phyloP scores from a whole-genome alignment of 139 green algal genomes.

The Haematococcus lacustris region DNA sequence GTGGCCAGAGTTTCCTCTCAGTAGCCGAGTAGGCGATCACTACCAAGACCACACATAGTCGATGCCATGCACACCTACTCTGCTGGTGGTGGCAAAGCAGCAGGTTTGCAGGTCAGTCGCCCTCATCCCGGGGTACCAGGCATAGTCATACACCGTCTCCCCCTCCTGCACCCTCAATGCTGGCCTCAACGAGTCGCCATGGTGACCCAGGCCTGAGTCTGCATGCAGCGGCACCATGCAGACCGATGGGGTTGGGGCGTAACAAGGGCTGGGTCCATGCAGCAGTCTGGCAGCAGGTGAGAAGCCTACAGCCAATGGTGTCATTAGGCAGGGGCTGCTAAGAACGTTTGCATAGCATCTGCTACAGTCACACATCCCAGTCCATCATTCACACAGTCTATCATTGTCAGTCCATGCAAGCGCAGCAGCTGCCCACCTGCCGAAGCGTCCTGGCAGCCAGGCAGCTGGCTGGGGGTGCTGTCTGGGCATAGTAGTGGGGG shows the following conservation, averaged over 20 bases:
- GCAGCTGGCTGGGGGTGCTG: neutral
- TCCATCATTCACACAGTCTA: too few species aligned
- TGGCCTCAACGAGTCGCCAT: slow-evolving; percentile 22
- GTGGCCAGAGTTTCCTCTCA: too few species aligned
- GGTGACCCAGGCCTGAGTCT: neutral
- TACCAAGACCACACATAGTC: neutral
- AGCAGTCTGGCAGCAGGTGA: too few species aligned
- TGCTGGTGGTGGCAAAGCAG: slow-evolving; percentile 65
- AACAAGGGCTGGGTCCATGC: too few species aligned
- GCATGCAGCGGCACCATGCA: neutral
- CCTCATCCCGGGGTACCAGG: slow-evolving; percentile 65
- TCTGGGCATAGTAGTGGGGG: neutral
- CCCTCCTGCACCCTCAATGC: slow-evolving; percentile 52
- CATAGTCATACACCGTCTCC: slow-evolving; percentile 76
- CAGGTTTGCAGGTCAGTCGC: slow-evolving; percentile 56
- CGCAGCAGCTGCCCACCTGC: neutral
- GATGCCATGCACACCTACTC: slow-evolving; percentile 26
- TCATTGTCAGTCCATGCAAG: too few species aligned
- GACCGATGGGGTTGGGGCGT: neutral
- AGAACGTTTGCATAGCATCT: too few species aligned
- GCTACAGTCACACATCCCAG: too few species aligned
- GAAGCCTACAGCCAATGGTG: too few species aligned
- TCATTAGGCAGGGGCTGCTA: too few species aligned
- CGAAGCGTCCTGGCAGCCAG: neutral
- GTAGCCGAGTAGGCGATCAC: too few species aligned